A percentile compares a stretch with the other conserved stretches of the same genome.
Evolutionary conservation across 805 yeast species (phyloP).

Genomic region (Millerozyma miso): DNA sequence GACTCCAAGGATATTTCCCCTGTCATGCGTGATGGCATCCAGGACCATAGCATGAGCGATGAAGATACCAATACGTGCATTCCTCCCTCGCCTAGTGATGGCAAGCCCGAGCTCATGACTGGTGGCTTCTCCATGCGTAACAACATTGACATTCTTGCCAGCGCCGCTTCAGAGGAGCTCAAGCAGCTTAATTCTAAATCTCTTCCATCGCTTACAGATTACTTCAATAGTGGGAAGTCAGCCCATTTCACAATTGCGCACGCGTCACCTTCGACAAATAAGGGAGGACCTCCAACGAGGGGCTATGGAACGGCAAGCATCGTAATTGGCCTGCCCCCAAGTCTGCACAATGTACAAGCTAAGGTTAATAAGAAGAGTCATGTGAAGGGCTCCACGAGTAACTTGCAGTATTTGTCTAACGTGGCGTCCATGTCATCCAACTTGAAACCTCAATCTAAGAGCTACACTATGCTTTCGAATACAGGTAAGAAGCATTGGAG

Average conservation of each 20-base stretch:
- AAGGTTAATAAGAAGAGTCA: slow-evolving; percentile 1
- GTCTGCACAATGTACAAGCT: slow-evolving; percentile 1
- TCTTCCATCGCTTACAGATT: slow-evolving; percentile 49
- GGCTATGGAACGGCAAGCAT: neutral
- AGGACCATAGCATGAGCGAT: slow-evolving; percentile 1
- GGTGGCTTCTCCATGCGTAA: slow-evolving; percentile 8
- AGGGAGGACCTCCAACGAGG: slow-evolving; percentile 2
- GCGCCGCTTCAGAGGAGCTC: slow-evolving; percentile 54
- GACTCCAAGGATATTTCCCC: slow-evolving; percentile 1
- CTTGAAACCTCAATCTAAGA: slow-evolving; percentile 8
- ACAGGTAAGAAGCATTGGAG: slow-evolving; percentile 19
- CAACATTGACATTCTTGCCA: slow-evolving; percentile 49
- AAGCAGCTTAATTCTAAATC: slow-evolving; percentile 46
- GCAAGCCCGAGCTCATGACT: neutral
- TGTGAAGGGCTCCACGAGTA: slow-evolving; percentile 8
- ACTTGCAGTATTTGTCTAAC: slow-evolving; percentile 22
- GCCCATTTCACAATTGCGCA: neutral
- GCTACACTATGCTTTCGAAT: slow-evolving; percentile 13
- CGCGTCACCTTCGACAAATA: slow-evolving; percentile 7
- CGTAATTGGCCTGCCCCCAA: slow-evolving; percentile 2
- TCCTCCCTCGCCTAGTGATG: neutral
- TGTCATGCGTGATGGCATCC: neutral
- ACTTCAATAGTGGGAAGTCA: slow-evolving; percentile 24
- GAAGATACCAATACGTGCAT: neutral
- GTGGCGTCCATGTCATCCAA: slow-evolving; percentile 12